Evolutionary conservation across 371 early-diverging fungal species (phyloP).

Genomic region (Zychaea mexicana): DNA sequence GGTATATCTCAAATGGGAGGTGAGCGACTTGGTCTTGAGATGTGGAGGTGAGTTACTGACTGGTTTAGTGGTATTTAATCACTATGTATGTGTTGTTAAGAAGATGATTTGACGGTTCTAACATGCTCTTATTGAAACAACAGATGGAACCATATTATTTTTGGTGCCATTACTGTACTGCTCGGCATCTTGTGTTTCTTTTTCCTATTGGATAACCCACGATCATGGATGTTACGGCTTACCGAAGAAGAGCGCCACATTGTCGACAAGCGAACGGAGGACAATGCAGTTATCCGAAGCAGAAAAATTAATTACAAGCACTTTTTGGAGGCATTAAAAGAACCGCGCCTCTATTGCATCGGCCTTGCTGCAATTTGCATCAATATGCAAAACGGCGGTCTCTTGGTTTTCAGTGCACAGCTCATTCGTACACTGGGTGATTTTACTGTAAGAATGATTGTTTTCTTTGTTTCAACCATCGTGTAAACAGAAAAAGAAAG

Average conservation of each 20-base stretch:
- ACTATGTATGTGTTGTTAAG: too few relatives aligned
- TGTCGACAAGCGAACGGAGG: conserved; percentile 32
- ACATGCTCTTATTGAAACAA: background rate
- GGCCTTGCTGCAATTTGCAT: conserved; percentile 17
- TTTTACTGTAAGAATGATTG: conserved; percentile 29
- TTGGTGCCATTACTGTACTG: conserved; percentile 29
- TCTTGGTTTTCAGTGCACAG: conserved; percentile 34
- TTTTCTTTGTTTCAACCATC: too few relatives aligned
- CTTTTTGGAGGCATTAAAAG: conserved; percentile 32
- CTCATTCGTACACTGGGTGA: conserved; percentile 30
- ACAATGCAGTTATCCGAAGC: conserved; percentile 34
- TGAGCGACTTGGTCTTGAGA: conserved; percentile 15
- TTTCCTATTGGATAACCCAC: conserved; percentile 33
- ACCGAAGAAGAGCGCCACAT: conserved; percentile 36
- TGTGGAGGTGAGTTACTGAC: conserved; percentile 23
- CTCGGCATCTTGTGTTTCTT: conserved; percentile 34
- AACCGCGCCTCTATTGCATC: conserved; percentile 33
- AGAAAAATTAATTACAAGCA: conserved; percentile 25
- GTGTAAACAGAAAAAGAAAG: too few relatives aligned
- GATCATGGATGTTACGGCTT: conserved; percentile 21
- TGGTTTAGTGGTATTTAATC: background rate
- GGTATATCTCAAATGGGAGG: conserved; percentile 28
- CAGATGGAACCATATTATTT: conserved; percentile 39
- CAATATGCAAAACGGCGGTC: conserved; percentile 35
- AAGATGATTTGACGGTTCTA: too few relatives aligned